Conservation (phyloP, 1,139 yeast genomes). For the Diutina siamensis region DNA sequence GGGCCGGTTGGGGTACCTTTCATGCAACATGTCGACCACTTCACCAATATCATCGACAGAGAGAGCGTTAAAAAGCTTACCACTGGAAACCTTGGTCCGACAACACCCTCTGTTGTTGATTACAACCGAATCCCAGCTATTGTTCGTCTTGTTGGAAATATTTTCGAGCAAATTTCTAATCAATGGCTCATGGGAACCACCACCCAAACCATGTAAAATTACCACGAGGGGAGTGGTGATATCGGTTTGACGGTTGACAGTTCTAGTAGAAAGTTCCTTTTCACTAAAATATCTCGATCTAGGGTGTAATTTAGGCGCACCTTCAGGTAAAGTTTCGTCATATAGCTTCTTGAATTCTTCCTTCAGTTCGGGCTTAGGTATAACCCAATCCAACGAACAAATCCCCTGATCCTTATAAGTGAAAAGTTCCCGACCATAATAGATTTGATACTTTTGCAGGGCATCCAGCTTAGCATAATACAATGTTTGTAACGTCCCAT, state of each 20-base stretch:
- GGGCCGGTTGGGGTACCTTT: slow-evolving; percentile 57
- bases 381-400: slow-evolving; percentile 70
- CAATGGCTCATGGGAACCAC: slow-evolving; percentile 86
- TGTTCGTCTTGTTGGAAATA: slow-evolving; percentile 15
- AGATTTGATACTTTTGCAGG: slow-evolving; percentile 41
- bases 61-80: slow-evolving; percentile 61
- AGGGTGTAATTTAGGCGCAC: slow-evolving; percentile 67
- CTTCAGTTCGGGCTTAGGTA: slow-evolving; percentile 33
- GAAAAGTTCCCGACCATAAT: slow-evolving; percentile 69
- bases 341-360: slow-evolving; percentile 39
- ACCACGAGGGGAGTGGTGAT: slow-evolving; percentile 50
- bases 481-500: slow-evolving; percentile 69
- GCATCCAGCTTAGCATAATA: slow-evolving; percentile 48
- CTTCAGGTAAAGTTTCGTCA: slow-evolving; percentile 46
- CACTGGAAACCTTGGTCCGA: slow-evolving; percentile 66
- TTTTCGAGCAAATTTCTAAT: slow-evolving; percentile 50
- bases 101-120: slow-evolving; percentile 83
- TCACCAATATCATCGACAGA: slow-evolving; percentile 66
- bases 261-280: slow-evolving; percentile 21
- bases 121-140: slow-evolving; percentile 52
- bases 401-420: slow-evolving; percentile 52
- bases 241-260: slow-evolving; percentile 16
- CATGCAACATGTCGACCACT: slow-evolving; percentile 40
- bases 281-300: slow-evolving; percentile 61
- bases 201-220: slow-evolving; percentile 76